phyloP scores from a whole-genome alignment of 1,284 basidiomycete genomes.

The Phenoliferia sp. region DNA sequence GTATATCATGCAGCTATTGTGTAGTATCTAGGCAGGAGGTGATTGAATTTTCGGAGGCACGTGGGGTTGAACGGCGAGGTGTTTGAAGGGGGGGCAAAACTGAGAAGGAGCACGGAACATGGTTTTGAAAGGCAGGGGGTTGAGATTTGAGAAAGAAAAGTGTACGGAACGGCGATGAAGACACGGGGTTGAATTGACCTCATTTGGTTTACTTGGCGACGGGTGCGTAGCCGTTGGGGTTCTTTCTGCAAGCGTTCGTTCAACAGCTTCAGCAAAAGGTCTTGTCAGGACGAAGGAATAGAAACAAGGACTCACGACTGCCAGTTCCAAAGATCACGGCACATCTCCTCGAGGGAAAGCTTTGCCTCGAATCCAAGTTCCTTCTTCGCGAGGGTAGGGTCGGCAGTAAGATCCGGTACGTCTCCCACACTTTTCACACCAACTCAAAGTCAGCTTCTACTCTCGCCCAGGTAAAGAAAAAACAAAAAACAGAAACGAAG shows the following conservation, averaged over 20 bases:
- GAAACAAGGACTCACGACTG: slow-evolving; percentile 13
- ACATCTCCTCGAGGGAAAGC: slow-evolving; percentile 79
- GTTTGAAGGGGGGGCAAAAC: too few species aligned
- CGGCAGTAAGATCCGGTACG: slow-evolving; percentile 93
- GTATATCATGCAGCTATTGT: too few species aligned
- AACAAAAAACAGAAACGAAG: background rate
- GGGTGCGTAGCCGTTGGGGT: slow-evolving; percentile 2
- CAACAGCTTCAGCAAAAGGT: background rate
- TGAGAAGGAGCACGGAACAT: too few species aligned
- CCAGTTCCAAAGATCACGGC: slow-evolving; percentile 69
- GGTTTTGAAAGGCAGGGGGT: too few species aligned
- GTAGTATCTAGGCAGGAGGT: too few species aligned
- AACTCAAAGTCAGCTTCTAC: background rate
- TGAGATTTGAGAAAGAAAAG: too few species aligned
- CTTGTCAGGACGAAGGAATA: slow-evolving; percentile 25
- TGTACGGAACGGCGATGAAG: too few species aligned
- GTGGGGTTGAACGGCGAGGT: too few species aligned
- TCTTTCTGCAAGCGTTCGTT: background rate
- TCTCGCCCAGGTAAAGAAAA: background rate
- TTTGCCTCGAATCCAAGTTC: slow-evolving; percentile 91
- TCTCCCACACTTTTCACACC: slow-evolving; percentile 66
- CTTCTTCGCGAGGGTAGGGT: slow-evolving; percentile 83
- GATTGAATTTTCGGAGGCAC: too few species aligned
- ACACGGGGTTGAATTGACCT: too few species aligned
- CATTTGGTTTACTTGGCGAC: too few species aligned